These are phyloP conservation scores for Adansonia gregorii DNA, from an alignment of 441 rosid genomes.

Conservation along the genomic window DNA sequence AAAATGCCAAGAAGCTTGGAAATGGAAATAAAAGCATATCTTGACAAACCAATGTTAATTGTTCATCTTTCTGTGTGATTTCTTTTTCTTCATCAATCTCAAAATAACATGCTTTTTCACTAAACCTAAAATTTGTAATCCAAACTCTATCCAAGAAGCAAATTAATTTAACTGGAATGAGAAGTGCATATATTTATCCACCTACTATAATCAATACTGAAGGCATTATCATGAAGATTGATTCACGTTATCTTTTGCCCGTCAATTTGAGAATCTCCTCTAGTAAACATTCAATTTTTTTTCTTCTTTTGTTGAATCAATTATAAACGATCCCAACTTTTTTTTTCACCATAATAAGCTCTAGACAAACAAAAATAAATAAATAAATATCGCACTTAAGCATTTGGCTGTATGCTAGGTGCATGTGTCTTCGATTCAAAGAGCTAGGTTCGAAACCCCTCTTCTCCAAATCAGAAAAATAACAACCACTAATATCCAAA, in stretches of 20 bases:
- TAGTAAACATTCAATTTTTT: background rate
- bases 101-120: background rate
- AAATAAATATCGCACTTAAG: background rate
- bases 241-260: constrained; percentile 4
- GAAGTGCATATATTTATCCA: constrained; percentile 4
- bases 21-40: background rate
- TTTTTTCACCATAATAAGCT: constrained; percentile 1
- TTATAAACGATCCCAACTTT: constrained; percentile 15
- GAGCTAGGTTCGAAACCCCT: background rate
- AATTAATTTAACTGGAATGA: background rate
- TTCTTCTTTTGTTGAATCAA: background rate
- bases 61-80: background rate
- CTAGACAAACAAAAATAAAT: background rate
- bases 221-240: background rate
- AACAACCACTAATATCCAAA: background rate
- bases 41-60: background rate
- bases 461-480: background rate
- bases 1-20: background rate
- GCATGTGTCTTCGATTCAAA: background rate
- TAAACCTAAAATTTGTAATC: background rate
- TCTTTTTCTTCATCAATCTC: background rate
- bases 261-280: background rate
- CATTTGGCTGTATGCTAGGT: background rate
- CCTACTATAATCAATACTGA: background rate
- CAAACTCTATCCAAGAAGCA: background rate